phyloP scores from a whole-genome alignment of 2,329 filamentous ascomycete genomes.

The Aureobasidium lini region DNA sequence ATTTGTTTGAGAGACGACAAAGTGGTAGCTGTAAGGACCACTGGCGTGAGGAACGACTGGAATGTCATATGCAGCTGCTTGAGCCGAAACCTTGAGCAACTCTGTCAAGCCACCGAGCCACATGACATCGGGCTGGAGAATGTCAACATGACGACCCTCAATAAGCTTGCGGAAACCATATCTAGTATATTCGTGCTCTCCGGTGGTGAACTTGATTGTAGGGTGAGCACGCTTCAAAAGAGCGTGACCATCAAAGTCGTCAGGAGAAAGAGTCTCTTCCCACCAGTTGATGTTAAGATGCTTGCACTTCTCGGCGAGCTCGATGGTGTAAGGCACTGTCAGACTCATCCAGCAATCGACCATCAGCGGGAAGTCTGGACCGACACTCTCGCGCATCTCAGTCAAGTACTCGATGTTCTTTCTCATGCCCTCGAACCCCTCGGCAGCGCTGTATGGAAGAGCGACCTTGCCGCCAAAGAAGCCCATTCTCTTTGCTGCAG shows the following conservation, averaged over 20 bases:
- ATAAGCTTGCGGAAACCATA: constrained; percentile 94
- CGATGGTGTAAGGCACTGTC: constrained; percentile 87
- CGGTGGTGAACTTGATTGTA: constrained; percentile 86
- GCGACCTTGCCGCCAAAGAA: constrained; percentile 90
- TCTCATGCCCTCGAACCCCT: constrained; percentile 70
- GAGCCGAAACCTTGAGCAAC: constrained; percentile 77
- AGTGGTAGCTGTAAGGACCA: constrained; percentile 92
- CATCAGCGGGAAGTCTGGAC: constrained; percentile 85
- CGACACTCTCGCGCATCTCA: constrained; percentile 75
- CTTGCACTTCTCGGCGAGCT: constrained; percentile 75
- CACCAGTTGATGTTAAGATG: constrained; percentile 92
- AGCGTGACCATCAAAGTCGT: constrained; percentile 85
- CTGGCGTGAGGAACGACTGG: constrained; percentile 93
- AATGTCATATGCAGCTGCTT: constrained; percentile 88
- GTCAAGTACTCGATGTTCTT: constrained; percentile 88
- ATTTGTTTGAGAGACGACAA: constrained; percentile 87
- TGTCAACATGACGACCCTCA: constrained; percentile 84
- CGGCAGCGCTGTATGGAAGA: constrained; percentile 80
- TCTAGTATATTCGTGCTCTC: constrained; percentile 90
- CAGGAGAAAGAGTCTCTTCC: constrained; percentile 87
- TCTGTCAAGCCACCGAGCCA: constrained; percentile 93
- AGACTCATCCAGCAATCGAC: constrained; percentile 97
- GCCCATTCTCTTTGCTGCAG: constrained; percentile 72
- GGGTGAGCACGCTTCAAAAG: constrained; percentile 88
- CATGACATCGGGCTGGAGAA: constrained; percentile 95